Evolutionary conservation across 148 eudicot genomes (phyloP).

Genomic region (Limonium bicolor): DNA sequence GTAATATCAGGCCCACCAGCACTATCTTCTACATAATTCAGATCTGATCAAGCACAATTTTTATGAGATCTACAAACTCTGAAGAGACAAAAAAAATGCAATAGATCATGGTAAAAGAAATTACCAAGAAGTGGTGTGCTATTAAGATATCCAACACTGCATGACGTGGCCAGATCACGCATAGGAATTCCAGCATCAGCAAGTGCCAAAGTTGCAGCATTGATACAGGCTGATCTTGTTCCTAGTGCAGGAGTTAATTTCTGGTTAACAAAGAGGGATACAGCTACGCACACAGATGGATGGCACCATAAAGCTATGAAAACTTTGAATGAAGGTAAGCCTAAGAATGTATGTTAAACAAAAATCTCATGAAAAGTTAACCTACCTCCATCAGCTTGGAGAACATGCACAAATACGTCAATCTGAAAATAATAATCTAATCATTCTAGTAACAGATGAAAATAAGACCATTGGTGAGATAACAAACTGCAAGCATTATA

Average conservation of each 20-base stretch:
- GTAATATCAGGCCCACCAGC: constrained; percentile 99
- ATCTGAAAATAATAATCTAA: constrained; percentile 33
- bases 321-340: too few relatives aligned
- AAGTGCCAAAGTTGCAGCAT: constrained; percentile 96
- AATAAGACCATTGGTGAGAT: not conserved
- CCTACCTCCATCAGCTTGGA: constrained; percentile 96
- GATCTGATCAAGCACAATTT: constrained; percentile 27
- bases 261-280: too few relatives aligned
- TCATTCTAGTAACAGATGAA: not conserved
- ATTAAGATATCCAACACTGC: constrained; percentile 86
- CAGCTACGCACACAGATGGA: too few relatives aligned
- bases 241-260: constrained; percentile 42
- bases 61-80: not conserved
- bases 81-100: not conserved
- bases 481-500: not conserved
- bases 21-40: constrained; percentile 87
- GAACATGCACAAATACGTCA: constrained; percentile 96
- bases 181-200: constrained; percentile 98
- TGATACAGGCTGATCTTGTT: constrained; percentile 95
- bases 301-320: too few relatives aligned
- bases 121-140: constrained; percentile 81
- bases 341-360: too few relatives aligned
- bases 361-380: too few relatives aligned
- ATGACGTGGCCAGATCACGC: constrained; percentile 89
- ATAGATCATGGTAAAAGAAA: not conserved